Percentiles rank a stretch among this genome's conserved stretches.
Evolutionary conservation across 2,329 filamentous ascomycete species (phyloP).

Genomic region (Ophiostoma novo-ulmi): DNA sequence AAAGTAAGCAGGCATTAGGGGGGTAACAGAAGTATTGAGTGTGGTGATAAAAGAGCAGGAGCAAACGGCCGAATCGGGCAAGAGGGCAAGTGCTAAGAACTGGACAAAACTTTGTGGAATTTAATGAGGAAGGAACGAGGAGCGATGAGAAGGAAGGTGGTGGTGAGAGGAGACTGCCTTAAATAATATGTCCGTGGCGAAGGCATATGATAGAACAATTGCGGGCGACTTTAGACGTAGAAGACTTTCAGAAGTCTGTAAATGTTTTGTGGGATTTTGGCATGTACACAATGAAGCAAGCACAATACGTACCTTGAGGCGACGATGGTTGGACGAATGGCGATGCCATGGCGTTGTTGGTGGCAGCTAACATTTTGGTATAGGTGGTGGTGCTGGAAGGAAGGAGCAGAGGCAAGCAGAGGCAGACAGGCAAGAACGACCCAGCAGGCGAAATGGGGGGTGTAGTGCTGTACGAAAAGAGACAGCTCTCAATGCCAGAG

Average conservation of each 20-base stretch:
- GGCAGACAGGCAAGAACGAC: neutral
- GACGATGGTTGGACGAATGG: slow-evolving; percentile 32
- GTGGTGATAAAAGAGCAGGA: neutral
- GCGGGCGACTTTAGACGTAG: too few species aligned
- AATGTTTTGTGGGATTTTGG: neutral
- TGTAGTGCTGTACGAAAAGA: neutral
- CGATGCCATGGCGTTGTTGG: slow-evolving; percentile 30
- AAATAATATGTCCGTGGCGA: neutral
- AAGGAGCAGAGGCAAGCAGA: neutral
- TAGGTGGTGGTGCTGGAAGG: neutral
- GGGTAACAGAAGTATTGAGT: neutral
- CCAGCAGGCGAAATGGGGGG: neutral
- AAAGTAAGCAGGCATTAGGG: too few species aligned
- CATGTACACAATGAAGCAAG: too few species aligned
- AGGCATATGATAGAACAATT: too few species aligned
- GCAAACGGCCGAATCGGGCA: neutral
- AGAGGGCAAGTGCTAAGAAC: neutral
- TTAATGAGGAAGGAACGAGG: neutral
- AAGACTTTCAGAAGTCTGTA: too few species aligned
- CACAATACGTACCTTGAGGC: slow-evolving; percentile 32
- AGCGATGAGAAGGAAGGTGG: neutral
- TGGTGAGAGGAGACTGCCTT: neutral
- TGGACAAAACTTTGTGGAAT: neutral
- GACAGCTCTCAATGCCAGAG: neutral
- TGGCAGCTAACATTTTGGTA: slow-evolving; percentile 9